phyloP scores from a whole-genome alignment of 202 grass and related monocot genomes.

The Brachypodium distachyon region DNA sequence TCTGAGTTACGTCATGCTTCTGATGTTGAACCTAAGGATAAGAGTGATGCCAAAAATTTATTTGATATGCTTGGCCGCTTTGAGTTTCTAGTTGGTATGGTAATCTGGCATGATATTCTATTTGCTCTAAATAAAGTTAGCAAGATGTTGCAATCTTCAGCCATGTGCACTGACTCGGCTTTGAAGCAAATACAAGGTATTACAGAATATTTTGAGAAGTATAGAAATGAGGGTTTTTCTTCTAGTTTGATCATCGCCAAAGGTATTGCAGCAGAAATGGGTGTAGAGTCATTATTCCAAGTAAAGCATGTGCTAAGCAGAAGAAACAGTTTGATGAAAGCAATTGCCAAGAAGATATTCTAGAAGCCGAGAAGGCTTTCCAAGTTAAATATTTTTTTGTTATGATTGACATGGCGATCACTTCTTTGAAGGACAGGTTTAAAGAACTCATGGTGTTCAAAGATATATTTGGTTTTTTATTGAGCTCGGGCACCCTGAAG shows the following conservation, averaged over 20 bases:
- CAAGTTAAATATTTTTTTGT: no score
- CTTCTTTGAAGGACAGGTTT: no score
- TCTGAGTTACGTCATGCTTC: neutral
- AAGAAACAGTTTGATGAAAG: neutral
- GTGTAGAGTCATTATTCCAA: neutral
- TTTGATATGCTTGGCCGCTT: neutral
- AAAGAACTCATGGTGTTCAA: no score
- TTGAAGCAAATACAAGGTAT: neutral
- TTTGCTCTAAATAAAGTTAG: neutral
- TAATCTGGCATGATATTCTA: neutral
- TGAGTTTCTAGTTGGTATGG: neutral
- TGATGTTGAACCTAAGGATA: neutral
- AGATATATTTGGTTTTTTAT: no score
- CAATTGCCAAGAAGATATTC: neutral
- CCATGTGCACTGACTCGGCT: neutral
- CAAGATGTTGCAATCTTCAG: neutral
- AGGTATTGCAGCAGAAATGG: neutral
- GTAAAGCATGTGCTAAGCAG: neutral
- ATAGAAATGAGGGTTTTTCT: neutral
- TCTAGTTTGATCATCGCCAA: neutral
- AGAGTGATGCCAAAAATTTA: neutral
- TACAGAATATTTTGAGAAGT: no score
- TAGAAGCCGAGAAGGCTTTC: no score
- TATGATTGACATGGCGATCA: no score
- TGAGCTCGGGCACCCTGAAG: no score